These are phyloP conservation scores for Skeletonema menzelii DNA, from an alignment of 108 stramenopile species.

Conservation along the genomic window DNA sequence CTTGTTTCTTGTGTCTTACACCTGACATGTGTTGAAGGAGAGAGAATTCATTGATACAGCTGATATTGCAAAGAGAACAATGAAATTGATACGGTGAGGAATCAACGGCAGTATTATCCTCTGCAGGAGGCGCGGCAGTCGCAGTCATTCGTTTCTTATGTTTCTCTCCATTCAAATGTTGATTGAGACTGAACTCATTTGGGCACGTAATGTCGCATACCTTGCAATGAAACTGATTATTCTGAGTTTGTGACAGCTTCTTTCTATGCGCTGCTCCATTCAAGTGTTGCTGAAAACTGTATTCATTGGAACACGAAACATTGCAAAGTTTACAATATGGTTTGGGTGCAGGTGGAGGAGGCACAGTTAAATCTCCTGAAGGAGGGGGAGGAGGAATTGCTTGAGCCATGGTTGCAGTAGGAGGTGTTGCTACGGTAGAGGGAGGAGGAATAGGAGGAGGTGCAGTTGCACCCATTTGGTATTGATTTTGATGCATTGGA, in stretches of 20 bases:
- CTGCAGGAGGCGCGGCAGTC: neutral
- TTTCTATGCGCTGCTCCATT: neutral
- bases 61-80: neutral
- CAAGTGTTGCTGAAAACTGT: neutral
- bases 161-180: slow-evolving; percentile 2
- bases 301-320: slow-evolving; percentile 1
- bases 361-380: neutral
- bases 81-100: neutral
- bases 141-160: neutral
- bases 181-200: slow-evolving; percentile 10
- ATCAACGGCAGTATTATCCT: neutral
- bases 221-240: neutral
- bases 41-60: slow-evolving; percentile 14
- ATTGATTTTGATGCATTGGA: neutral
- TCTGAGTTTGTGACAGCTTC: neutral
- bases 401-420: neutral
- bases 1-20: slow-evolving; percentile 5
- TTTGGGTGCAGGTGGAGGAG: slow-evolving; percentile 17
- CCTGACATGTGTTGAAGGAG: slow-evolving; percentile 7
- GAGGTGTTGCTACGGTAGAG: neutral
- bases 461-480: neutral
- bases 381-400: neutral
- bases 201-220: neutral
- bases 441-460: slow-evolving; percentile 12
- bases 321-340: slow-evolving; percentile 11